Percentiles rank a stretch among this genome's conserved stretches.
phyloP scores from a whole-genome alignment of 768 basidiomycete species.

The Mycena galericulata region DNA sequence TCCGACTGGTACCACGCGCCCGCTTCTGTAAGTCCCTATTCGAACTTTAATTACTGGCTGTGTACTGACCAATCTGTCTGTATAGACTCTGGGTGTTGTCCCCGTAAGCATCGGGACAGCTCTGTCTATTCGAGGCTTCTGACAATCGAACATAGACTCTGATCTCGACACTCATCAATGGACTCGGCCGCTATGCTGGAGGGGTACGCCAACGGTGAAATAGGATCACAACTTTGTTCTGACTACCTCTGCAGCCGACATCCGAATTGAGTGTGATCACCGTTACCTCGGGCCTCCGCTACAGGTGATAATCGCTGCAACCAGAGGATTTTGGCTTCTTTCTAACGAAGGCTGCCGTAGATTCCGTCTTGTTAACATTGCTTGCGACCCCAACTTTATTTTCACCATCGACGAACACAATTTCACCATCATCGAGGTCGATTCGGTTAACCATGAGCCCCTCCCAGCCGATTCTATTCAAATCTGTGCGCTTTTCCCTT shows the following conservation, averaged over 20 bases:
- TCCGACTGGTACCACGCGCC: slow-evolving; percentile 24
- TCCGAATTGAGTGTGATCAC: slow-evolving; percentile 47
- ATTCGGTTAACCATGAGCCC: slow-evolving; percentile 43
- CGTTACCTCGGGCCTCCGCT: slow-evolving; percentile 42
- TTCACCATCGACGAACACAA: slow-evolving; percentile 42
- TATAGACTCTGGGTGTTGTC: background rate
- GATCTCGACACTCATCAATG: slow-evolving; percentile 39
- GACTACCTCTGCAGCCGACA: slow-evolving; percentile 22
- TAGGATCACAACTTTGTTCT: background rate
- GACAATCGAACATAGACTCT: slow-evolving; percentile 38
- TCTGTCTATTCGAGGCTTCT: background rate
- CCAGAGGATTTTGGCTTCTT: no score
- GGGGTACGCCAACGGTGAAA: slow-evolving; percentile 34
- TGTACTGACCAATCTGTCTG: background rate
- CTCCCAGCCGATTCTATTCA: slow-evolving; percentile 36
- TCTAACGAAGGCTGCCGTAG: no score
- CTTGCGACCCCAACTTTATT: slow-evolving; percentile 24
- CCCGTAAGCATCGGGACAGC: background rate
- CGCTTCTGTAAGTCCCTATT: background rate
- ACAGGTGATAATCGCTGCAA: slow-evolving; percentile 52
- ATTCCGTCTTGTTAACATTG: slow-evolving; percentile 11
- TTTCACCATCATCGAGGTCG: slow-evolving; percentile 51
- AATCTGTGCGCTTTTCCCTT: slow-evolving; percentile 13
- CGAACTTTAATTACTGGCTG: no score
- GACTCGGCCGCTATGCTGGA: slow-evolving; percentile 34